Base-by-base conservation (phyloP, 805 yeast species). In the Hanseniaspora meyeri region DNA sequence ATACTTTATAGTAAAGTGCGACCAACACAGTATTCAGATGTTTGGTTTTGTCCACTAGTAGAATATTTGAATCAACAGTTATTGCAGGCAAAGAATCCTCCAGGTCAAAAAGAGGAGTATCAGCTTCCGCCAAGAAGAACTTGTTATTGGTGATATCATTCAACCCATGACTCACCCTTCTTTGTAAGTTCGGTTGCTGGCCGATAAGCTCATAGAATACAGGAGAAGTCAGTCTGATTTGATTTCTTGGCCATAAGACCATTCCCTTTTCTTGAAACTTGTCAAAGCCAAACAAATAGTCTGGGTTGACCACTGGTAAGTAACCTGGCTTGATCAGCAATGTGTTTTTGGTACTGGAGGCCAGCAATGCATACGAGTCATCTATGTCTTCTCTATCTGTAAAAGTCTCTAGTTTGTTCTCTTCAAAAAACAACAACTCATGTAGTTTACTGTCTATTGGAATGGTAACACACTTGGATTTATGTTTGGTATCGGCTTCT, bases 321-420 rank as follows among this genome's bases (percentile, higher is more conserved):
- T 83, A 79, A 66, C 84, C 91, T 55, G 87, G 77, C 62, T 85
- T 93, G 61, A 85, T 68, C 52, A 85, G 71, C 61, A 85, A 72
- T 17, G 83, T 82, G 60, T 83, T 78, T 59, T 85, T 85, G 65
- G 84, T 85, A 45, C 81, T 74, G 1, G 90, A 83, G 17, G 82
- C 83, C 58, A 86, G 71, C 42, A 86, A 63, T 0, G 91, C 86
- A 59, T 84, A 72, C 0, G 81, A 76, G 65, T 84, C 85, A 64
- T 77, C 79, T 60, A 83, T 87, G 65, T 81, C 84, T 16, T 24
- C 31, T 43, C 45, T 43, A 14, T 51, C 55, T n/a, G 46, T 51
- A 7, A 37, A 43, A 12, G 10, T 4, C 6, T 36, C 24, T 37
- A 36, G 19, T 9, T 27, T 51, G 16, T 36, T 39, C 2, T 36